Base-by-base conservation (phyloP, 495 filamentous ascomycete genomes). In the Hyaloscypha variabilis region DNA sequence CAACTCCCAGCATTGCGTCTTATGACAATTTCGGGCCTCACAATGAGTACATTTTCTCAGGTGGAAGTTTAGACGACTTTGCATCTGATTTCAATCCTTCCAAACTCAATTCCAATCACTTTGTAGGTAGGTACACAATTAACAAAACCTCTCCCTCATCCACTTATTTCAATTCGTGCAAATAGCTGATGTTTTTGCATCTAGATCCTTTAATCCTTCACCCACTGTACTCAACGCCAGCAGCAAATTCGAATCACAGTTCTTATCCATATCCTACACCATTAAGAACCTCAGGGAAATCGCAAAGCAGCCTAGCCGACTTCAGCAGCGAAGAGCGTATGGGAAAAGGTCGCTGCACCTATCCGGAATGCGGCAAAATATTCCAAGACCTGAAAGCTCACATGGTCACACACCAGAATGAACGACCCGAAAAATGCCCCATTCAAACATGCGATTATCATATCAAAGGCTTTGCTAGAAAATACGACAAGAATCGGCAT, bases 401-500 rank as follows among this genome's bases (percentile, higher is more conserved):
- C 76, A 94, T 96, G 90, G 83, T 98, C 61, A 99, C 95, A 2
- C 95, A 99, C 77, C 91, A 94, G 77, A 88, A 88, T 60, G 93
- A 97, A 75, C 84, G 95, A 19, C 95, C 95, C 0, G 96, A 98
- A 64, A 99, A 99, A 74, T 99, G 95, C 73, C 95, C 95, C 1
- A 97, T 98, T 62, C 81, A 88, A 64, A 95, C 86, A 14, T 99
- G 95, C 81, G 93, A 97, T 71, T 99, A 97, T 74, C 93, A 97
- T 77, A 84, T 84, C 66, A 98, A 97, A 76, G 95, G 95, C 1
- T 99, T 99, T 72, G 94, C 95, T 6, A 83, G 95, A 39, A 99
- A 98, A 72, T 99, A 99, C 72, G 95, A 99, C 77, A 98, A 97
- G 79, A 98, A 98, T 75, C 82, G 95, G n/a, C 95, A 99, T 73